phyloP scores from a whole-genome alignment of 164 flowering plant genomes.

The Magnolia kwangsiensis region DNA sequence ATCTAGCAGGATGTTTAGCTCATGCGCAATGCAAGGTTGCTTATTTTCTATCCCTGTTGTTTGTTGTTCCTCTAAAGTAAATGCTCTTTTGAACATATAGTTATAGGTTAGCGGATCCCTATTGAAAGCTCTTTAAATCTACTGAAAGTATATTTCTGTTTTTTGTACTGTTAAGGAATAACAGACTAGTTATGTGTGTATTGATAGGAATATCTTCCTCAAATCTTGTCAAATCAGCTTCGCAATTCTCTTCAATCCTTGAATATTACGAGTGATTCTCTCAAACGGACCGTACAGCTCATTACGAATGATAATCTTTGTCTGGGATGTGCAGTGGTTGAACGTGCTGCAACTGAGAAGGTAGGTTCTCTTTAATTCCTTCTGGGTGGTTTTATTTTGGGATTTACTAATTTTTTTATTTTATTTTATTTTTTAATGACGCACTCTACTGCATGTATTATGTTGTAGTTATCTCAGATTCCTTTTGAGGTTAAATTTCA shows the following conservation, averaged over 20 bases:
- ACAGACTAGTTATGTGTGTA: conserved; percentile 2
- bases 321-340: conserved; percentile 89
- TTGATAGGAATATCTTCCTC: conserved; percentile 81
- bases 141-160: too few relatives aligned
- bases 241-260: conserved; percentile 63
- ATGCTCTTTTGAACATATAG: too few relatives aligned
- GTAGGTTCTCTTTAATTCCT: conserved; percentile 25
- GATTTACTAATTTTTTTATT: not conserved
- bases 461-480: not conserved
- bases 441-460: not conserved
- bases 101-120: too few relatives aligned
- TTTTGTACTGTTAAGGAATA: not conserved
- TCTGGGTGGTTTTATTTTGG: not conserved
- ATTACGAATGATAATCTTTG: conserved; percentile 96
- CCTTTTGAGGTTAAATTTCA: not conserved
- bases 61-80: too few relatives aligned
- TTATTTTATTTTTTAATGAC: not conserved
- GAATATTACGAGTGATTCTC: conserved; percentile 48
- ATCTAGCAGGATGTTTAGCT: conserved; percentile 94
- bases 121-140: too few relatives aligned
- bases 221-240: conserved; percentile 70
- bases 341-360: conserved; percentile 94
- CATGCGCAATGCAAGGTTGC: conserved; percentile 99
- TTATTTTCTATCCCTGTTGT: not conserved
- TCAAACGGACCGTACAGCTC: conserved; percentile 79